Evolutionary conservation across 352 stramenopile genomes (phyloP), one percentile per base, ranked within the genome.

Genomic region (Phytophthora crassamura): DNA sequence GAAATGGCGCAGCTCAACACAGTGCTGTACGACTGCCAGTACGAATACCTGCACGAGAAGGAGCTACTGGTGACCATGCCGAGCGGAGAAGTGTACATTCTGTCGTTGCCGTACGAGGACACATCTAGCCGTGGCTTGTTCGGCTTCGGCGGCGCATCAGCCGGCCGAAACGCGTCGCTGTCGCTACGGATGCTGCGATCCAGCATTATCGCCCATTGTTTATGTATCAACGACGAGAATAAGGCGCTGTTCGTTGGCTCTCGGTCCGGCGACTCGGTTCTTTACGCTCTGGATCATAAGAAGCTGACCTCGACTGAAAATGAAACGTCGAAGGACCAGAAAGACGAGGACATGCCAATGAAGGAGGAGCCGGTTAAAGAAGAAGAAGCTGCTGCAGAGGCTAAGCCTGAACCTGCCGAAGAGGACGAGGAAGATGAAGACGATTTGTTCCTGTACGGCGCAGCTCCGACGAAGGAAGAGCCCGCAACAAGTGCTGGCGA

Each of bases 161-260:
- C 61, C 63, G 43, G 61, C 46, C 65, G 65, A 6, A 75, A 71
- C 30, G 73, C 57, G 6, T 75, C 72, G 6, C 45, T 93, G 18
- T 87, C 80, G 38, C 70, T 93, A 28, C 71, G 80, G 28, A 78
- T 89, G 54, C 55, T 94, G 6, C 69, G 69, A 7, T 78, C 76
- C 4, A 68, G 78, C 1, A 68, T 87, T 5, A 64, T 72, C 10
- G 74, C 82, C 7, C 88, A 74, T 33, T 93, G 85, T 47, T 35
- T 95, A 46, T 84, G 74, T 33, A 70, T 89, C 12, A 74, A 94
- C 41, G 52, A 84, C n/a, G 66, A 79, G 11, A 77, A 72, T 22
- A 84, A 88, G 48, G 90, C 84, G 8, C 38, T 95, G 8, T 95
- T 95, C 62, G 67, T 95, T 14, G 88, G 88, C n/a, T 93, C 88